Conservation (phyloP, 768 basidiomycete species). For the Psilocybe cyanescens region DNA sequence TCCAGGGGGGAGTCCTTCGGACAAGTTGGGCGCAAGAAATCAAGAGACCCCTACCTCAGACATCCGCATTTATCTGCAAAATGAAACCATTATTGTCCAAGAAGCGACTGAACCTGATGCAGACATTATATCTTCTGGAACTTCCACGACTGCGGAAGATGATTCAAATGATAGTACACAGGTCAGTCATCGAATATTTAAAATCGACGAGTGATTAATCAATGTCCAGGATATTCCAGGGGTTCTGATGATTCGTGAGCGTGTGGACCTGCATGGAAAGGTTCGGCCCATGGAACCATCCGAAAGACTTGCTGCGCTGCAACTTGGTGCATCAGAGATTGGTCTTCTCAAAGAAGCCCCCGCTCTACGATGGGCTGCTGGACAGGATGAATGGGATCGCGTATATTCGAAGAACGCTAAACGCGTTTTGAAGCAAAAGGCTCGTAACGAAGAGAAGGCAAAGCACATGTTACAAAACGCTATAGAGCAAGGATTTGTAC, state of each 20-base stretch:
- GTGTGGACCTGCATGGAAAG: conserved; percentile 65
- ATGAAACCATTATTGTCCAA: conserved; percentile 29
- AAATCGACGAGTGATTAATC: not conserved
- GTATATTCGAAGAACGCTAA: conserved; percentile 46
- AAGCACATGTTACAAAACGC: conserved; percentile 47
- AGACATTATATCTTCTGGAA: conserved; percentile 11
- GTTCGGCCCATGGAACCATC: conserved; percentile 67
- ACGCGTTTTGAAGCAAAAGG: conserved; percentile 45
- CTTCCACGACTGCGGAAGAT: not conserved
- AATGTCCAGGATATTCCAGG: conserved; percentile 26
- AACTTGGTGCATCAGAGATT: conserved; percentile 56
- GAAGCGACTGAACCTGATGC: conserved; percentile 30
- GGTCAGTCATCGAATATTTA: not conserved
- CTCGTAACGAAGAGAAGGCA: conserved; percentile 49
- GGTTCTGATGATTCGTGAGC: conserved; percentile 67
- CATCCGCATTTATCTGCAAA: conserved; percentile 30
- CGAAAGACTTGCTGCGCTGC: conserved; percentile 55
- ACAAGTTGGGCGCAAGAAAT: not conserved
- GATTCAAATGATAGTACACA: not conserved
- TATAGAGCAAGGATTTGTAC: conserved; percentile 46
- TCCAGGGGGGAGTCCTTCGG: not conserved
- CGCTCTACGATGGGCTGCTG: conserved; percentile 64
- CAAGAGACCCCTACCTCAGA: conserved; percentile 18
- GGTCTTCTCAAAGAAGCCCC: conserved; percentile 79
- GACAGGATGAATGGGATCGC: conserved; percentile 67